These are phyloP conservation scores for Populus tomentosa DNA, from an alignment of 441 rosid genomes.

Conservation along the genomic window DNA sequence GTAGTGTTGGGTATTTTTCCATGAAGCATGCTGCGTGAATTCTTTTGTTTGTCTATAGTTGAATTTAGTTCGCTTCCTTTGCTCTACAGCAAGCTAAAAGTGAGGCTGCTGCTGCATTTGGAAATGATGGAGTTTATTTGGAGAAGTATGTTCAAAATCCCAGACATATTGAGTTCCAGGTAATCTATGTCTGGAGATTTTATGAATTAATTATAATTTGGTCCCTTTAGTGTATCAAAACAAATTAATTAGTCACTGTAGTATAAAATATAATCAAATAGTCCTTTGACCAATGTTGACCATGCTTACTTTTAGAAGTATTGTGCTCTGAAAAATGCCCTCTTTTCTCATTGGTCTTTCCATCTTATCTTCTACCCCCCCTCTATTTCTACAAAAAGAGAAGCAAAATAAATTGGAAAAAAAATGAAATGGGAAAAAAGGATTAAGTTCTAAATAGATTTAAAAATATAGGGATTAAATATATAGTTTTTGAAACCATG, in stretches of 20 bases:
- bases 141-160: slow-evolving; percentile 93
- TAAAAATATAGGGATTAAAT: not conserved
- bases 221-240: not conserved
- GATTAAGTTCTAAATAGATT: not conserved
- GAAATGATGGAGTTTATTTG: slow-evolving; percentile 94
- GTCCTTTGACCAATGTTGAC: not conserved
- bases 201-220: too few species aligned
- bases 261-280: not conserved
- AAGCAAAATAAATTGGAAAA: not conserved
- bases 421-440: not conserved
- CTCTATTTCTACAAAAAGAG: not conserved
- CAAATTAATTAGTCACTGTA: not conserved
- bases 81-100: slow-evolving; percentile 88
- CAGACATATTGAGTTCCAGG: slow-evolving; percentile 98
- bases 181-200: slow-evolving; percentile 16
- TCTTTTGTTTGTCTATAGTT: not conserved
- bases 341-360: not conserved
- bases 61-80: slow-evolving; percentile 17
- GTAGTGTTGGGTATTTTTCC: not conserved
- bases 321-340: not conserved
- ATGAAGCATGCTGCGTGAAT: not conserved
- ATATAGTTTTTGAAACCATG: not conserved
- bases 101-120: slow-evolving; percentile 99
- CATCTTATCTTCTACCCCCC: not conserved
- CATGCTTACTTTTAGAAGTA: not conserved